phyloP scores from a whole-genome alignment of 2,329 filamentous ascomycete species.

The Fusarium sp. region DNA sequence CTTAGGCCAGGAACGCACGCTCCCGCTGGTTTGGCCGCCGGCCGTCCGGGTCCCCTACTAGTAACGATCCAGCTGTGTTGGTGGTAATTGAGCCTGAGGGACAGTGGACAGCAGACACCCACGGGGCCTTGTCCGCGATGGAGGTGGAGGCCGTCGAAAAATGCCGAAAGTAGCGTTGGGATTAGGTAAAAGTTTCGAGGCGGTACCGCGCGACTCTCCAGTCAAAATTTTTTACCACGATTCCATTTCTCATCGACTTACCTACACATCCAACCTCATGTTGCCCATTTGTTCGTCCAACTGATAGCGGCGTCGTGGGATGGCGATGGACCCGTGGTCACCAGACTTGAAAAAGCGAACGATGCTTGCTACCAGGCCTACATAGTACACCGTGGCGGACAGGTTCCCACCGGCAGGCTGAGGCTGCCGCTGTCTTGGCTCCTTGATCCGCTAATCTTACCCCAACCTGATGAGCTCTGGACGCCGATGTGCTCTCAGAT shows the following conservation, averaged over 20 bases:
- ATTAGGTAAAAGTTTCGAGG: constrained; percentile 57
- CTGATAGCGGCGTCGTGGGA: constrained; percentile 48
- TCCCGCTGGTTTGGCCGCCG: constrained; percentile 33
- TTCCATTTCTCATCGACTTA: constrained; percentile 54
- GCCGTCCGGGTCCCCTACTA: constrained; percentile 13
- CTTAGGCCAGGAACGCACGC: constrained; percentile 35
- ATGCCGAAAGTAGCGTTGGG: constrained; percentile 50
- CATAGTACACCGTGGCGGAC: constrained; percentile 23
- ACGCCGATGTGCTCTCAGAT: constrained; percentile 15
- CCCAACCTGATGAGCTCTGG: background rate
- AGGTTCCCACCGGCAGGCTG: constrained; percentile 16
- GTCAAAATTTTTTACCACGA: constrained; percentile 54
- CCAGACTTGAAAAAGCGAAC: constrained; percentile 43
- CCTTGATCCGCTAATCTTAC: constrained; percentile 26
- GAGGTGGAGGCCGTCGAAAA: constrained; percentile 46
- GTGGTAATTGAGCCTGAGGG: constrained; percentile 25
- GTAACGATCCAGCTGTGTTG: constrained; percentile 23
- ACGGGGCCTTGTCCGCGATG: constrained; percentile 41
- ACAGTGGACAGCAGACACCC: constrained; percentile 11
- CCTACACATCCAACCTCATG: constrained; percentile 39
- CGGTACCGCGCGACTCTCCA: constrained; percentile 50
- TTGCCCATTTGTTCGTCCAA: constrained; percentile 45
- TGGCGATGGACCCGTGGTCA: constrained; percentile 47
- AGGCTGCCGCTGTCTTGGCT: constrained; percentile 9
- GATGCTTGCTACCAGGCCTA: constrained; percentile 11